These are phyloP conservation scores for Aegilops longissima DNA, from an alignment of 176 grass and related monocot genomes.

Conservation along the genomic window DNA sequence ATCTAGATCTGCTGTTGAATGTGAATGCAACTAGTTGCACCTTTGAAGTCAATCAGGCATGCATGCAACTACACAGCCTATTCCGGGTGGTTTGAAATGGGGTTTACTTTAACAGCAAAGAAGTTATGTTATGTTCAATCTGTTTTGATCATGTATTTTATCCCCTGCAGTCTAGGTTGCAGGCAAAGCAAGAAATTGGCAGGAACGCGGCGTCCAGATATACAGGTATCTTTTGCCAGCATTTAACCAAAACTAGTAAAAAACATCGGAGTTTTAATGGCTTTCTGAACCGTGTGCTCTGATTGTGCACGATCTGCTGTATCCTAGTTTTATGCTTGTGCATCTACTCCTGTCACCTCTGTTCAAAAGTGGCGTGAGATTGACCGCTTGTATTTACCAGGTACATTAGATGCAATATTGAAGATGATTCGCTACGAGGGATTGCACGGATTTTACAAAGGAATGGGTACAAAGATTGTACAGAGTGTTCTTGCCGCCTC, in stretches of 20 bases:
- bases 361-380: background rate
- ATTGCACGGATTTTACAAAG: conserved; percentile 84
- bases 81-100: background rate
- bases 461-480: conserved; percentile 99
- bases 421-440: conserved; percentile 96
- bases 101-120: background rate
- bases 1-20: background rate
- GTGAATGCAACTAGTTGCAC: background rate
- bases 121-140: background rate
- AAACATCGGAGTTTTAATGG: background rate
- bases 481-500: conserved; percentile 96
- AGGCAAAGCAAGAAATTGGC: conserved; percentile 99
- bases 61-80: background rate
- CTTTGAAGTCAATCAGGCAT: background rate
- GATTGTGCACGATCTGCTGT: background rate
- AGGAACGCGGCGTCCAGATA: conserved; percentile 83
- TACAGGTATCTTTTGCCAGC: conserved; percentile 56
- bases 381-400: conserved; percentile 33
- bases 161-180: conserved; percentile 89
- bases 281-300: background rate
- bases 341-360: background rate
- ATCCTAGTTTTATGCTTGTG: background rate
- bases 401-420: conserved; percentile 90
- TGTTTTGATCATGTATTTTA: conserved; percentile 30
- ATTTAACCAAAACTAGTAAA: conserved; percentile 21